These are phyloP conservation scores for Croton setiger DNA, from an alignment of 441 rosid species.

Conservation along the genomic window DNA sequence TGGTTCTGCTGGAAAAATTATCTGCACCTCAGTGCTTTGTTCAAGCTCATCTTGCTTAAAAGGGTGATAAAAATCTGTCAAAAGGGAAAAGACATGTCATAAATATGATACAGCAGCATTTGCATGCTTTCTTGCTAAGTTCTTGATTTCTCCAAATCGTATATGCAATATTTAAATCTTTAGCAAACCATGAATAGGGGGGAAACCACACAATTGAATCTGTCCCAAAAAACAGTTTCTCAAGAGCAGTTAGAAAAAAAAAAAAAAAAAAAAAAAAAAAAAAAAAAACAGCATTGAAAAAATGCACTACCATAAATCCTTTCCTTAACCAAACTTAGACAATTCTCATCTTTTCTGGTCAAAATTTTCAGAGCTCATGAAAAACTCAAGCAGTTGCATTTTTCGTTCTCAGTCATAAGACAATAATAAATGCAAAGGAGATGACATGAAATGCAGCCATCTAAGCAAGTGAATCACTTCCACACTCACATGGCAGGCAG, in stretches of 20 bases:
- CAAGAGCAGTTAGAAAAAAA: no score
- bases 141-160: no score
- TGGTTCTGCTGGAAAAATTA: conserved; percentile 72
- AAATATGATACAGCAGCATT: conserved; percentile 1
- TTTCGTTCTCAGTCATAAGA: neutral
- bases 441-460: conserved; percentile 11
- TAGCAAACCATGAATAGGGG: no score
- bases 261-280: no score
- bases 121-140: neutral
- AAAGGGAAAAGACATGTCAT: conserved; percentile 17
- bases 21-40: conserved; percentile 76
- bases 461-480: conserved; percentile 13
- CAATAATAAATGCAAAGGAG: neutral
- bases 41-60: conserved; percentile 84
- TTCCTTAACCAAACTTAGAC: neutral
- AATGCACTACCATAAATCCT: no score
- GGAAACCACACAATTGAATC: no score
- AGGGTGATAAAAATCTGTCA: conserved; percentile 85
- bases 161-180: no score
- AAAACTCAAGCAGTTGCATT: neutral
- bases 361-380: neutral
- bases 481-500: conserved; percentile 90
- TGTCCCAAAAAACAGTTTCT: no score
- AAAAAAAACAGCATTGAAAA: no score
- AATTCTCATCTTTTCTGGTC: neutral